phyloP scores from a whole-genome alignment of 331 rosid genomes.

The Dryas integrifolia region DNA sequence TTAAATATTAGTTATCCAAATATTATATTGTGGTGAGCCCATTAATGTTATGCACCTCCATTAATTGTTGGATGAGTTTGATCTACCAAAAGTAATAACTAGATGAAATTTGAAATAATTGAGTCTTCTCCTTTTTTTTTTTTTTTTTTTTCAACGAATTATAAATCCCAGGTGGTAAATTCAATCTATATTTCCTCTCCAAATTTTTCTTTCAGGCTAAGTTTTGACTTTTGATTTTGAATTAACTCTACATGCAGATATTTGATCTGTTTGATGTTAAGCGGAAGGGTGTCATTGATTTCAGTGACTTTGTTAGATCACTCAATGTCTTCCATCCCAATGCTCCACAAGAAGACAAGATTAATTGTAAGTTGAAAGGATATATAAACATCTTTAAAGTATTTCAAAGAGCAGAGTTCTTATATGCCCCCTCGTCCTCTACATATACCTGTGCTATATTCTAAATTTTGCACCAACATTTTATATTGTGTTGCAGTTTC shows the following conservation, averaged over 20 bases:
- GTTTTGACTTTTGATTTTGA: constrained; percentile 19
- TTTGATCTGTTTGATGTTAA: constrained; percentile 88
- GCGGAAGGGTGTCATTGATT: constrained; percentile 70
- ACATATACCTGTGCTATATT: not conserved
- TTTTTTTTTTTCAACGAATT: not conserved
- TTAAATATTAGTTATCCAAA: not conserved
- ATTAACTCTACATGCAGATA: constrained; percentile 44
- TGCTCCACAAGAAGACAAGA: constrained; percentile 62
- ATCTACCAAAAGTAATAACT: not conserved
- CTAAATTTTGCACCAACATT: not conserved
- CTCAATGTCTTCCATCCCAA: constrained; percentile 85
- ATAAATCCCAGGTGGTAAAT: not conserved
- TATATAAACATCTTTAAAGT: not conserved
- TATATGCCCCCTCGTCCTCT: not conserved
- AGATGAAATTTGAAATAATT: not conserved
- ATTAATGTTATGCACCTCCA: not conserved
- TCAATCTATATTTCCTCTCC: not conserved
- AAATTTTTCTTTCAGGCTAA: not conserved
- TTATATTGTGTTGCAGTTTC: constrained; percentile 58
- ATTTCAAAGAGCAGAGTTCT: not conserved
- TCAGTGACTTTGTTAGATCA: constrained; percentile 91
- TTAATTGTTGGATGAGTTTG: not conserved
- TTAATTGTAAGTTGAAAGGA: constrained; percentile 63
- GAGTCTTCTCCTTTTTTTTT: not conserved
- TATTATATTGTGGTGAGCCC: not conserved